Evolutionary conservation across 2,329 filamentous ascomycete species (phyloP).

Genomic region (Cadophora sp.): DNA sequence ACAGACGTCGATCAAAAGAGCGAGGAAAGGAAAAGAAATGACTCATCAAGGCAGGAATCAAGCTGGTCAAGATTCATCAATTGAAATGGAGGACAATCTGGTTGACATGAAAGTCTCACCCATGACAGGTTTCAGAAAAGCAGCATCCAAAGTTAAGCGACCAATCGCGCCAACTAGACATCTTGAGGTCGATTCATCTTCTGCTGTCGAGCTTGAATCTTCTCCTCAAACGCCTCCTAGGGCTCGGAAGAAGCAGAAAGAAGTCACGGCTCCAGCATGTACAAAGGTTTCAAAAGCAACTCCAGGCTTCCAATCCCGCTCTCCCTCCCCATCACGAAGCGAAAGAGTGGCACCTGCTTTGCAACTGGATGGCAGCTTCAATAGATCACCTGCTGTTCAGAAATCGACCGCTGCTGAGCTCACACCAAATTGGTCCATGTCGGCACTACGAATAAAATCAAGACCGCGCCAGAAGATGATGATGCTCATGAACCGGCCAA

Average conservation of each 20-base stretch:
- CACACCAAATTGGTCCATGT: constrained; percentile 26
- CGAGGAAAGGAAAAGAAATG: background rate
- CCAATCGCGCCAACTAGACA: background rate
- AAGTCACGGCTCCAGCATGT: background rate
- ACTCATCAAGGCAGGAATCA: background rate
- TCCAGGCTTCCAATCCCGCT: background rate
- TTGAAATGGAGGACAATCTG: constrained; percentile 12
- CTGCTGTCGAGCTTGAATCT: constrained; percentile 15
- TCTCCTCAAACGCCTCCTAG: background rate
- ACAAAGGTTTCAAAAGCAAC: background rate
- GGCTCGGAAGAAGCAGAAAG: background rate
- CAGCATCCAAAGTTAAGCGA: background rate
- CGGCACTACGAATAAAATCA: constrained; percentile 41
- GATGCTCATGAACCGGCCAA: constrained; percentile 40
- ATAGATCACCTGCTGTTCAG: background rate
- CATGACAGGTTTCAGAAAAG: background rate
- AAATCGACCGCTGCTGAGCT: constrained; percentile 16
- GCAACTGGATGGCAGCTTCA: background rate
- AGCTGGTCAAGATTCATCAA: background rate
- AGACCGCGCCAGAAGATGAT: constrained; percentile 41
- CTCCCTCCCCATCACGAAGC: background rate
- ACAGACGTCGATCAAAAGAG: background rate
- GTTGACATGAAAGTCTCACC: constrained; percentile 7
- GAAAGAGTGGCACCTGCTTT: background rate
- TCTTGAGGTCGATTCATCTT: background rate